Evolutionary conservation across 2,329 filamentous ascomycete species (phyloP).

Genomic region (Alternaria triticina): DNA sequence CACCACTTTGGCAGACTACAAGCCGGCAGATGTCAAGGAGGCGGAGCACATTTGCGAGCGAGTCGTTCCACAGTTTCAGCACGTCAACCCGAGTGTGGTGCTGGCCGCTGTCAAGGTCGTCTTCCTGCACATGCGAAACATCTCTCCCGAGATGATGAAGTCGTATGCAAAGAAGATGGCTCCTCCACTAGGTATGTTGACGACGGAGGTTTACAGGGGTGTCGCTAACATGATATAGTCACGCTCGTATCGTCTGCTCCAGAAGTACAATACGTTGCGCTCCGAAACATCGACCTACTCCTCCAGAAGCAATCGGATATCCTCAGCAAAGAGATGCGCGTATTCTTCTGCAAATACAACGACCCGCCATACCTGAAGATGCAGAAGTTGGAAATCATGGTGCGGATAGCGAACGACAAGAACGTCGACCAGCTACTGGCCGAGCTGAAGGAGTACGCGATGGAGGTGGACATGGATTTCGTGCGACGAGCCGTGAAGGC

Average conservation of each 20-base stretch:
- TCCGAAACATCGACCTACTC: slow-evolving; percentile 94
- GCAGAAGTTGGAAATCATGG: slow-evolving; percentile 98
- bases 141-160: slow-evolving; percentile 77
- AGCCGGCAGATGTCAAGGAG: slow-evolving; percentile 86
- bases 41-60: slow-evolving; percentile 98
- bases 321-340: slow-evolving; percentile 92
- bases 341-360: slow-evolving; percentile 99
- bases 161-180: slow-evolving; percentile 99
- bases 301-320: slow-evolving; percentile 97
- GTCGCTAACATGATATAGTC: slow-evolving; percentile 62
- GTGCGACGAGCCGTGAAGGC: slow-evolving; percentile 92
- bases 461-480: slow-evolving; percentile 99
- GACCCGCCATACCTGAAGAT: slow-evolving; percentile 97
- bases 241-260: slow-evolving; percentile 94
- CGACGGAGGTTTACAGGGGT: not conserved
- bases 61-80: slow-evolving; percentile 95
- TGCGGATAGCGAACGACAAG: slow-evolving; percentile 95
- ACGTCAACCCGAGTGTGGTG: slow-evolving; percentile 96
- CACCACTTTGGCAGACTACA: slow-evolving; percentile 87
- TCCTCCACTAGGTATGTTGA: slow-evolving; percentile 78
- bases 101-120: slow-evolving; percentile 97
- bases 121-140: slow-evolving; percentile 90
- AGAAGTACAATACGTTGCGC: slow-evolving; percentile 96
- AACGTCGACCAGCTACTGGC: slow-evolving; percentile 95
- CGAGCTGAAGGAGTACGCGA: slow-evolving; percentile 94